A percentile compares a stretch with the other conserved stretches of the same genome.
Evolutionary conservation across 2,329 filamentous ascomycete species (phyloP).

Genomic region (Eurotiales sp.): DNA sequence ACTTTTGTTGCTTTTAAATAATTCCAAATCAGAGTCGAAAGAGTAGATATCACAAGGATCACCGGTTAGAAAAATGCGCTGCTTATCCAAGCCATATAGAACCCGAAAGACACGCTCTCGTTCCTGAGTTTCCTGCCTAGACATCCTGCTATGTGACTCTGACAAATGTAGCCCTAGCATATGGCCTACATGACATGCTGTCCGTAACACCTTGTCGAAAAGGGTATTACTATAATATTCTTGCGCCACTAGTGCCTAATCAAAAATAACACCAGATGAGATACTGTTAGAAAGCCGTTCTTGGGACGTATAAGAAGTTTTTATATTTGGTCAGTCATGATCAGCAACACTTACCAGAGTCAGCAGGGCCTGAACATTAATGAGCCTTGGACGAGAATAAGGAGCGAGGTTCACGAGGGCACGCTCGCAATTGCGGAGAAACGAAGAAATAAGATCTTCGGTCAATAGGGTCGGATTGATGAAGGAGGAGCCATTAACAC

Average conservation of each 20-base stretch:
- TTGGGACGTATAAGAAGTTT: too few relatives aligned
- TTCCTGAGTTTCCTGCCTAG: not conserved
- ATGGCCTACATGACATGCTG: not conserved
- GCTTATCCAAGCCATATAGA: slow-evolving; percentile 7
- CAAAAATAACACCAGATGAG: not conserved
- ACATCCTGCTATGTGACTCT: not conserved
- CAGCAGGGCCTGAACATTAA: slow-evolving; percentile 6
- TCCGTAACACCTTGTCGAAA: slow-evolving; percentile 10
- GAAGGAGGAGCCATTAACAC: not conserved
- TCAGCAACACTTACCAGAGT: not conserved
- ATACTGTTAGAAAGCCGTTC: not conserved
- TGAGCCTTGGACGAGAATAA: not conserved
- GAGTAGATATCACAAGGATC: slow-evolving; percentile 8
- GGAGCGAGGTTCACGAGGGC: slow-evolving; percentile 3
- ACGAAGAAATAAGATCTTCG: slow-evolving; percentile 6
- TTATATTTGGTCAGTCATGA: too few relatives aligned
- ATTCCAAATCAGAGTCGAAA: slow-evolving; percentile 8
- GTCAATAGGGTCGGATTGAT: not conserved
- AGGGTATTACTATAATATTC: not conserved
- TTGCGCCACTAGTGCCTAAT: slow-evolving; percentile 6
- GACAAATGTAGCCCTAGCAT: slow-evolving; percentile 1
- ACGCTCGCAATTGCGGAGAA: slow-evolving; percentile 2
- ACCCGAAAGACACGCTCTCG: slow-evolving; percentile 5
- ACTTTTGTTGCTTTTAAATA: not conserved
- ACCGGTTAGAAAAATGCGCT: slow-evolving; percentile 7